phyloP scores from a whole-genome alignment of 306 rosid species.

The Vachellia collinsii region DNA sequence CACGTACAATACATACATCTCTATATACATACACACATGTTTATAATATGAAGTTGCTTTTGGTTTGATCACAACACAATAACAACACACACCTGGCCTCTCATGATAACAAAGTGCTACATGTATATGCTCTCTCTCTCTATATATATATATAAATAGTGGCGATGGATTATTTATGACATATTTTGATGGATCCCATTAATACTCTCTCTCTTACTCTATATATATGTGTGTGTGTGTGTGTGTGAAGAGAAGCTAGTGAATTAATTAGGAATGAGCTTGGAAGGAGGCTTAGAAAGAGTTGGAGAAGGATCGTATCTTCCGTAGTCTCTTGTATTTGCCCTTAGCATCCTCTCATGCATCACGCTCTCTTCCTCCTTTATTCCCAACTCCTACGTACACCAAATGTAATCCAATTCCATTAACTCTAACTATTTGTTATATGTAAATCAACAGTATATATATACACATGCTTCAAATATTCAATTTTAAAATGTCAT shows the following conservation, averaged over 20 bases:
- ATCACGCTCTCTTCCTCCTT: conserved; percentile 47
- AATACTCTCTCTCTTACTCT: not conserved
- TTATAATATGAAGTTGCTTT: not conserved
- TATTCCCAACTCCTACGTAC: conserved; percentile 12
- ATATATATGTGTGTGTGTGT: not conserved
- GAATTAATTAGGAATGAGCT: conserved; percentile 73
- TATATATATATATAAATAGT: not conserved
- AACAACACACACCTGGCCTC: not conserved
- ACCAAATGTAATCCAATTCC: not conserved
- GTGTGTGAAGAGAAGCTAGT: not conserved
- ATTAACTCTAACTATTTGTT: not conserved
- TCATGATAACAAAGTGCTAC: not conserved
- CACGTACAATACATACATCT: not conserved
- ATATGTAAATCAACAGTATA: not conserved
- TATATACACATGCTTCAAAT: not conserved
- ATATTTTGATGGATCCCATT: not conserved
- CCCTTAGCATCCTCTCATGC: conserved; percentile 82
- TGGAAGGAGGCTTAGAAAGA: conserved; percentile 91
- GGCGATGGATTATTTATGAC: conserved; percentile 37
- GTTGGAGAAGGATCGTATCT: conserved; percentile 87
- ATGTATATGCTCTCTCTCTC: not conserved
- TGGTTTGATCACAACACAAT: conserved; percentile 26
- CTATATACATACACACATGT: not conserved
- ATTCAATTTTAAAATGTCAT: not conserved
- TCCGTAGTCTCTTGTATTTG: conserved; percentile 82